Evolutionary conservation across 257 asterid genomes (phyloP).

Genomic region (Solanum piurae): DNA sequence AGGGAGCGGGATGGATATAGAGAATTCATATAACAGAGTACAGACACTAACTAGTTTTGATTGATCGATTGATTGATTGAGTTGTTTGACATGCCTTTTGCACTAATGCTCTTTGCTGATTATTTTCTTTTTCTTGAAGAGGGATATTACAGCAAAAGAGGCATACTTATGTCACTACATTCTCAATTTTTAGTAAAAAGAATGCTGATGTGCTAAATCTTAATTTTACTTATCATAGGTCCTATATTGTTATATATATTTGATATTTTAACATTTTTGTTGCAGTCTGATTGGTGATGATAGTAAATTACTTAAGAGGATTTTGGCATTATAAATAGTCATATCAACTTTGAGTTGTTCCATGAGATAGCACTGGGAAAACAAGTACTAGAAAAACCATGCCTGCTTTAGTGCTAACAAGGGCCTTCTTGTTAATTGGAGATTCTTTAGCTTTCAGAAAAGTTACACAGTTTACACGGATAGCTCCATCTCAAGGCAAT

Average conservation of each 20-base stretch:
- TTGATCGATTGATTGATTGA: not conserved
- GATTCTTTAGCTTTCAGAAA: conserved; percentile 30
- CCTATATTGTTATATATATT: not conserved
- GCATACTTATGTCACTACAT: not conserved
- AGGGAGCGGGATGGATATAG: not conserved
- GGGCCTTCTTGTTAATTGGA: conserved; percentile 11
- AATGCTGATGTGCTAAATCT: not conserved
- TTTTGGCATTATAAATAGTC: not conserved
- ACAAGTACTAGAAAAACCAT: conserved; percentile 11
- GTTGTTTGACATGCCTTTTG: not conserved
- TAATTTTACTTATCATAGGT: not conserved
- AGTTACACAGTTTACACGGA: conserved; percentile 22
- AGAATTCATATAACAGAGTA: not conserved
- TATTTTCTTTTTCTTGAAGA: not conserved
- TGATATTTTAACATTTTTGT: not conserved
- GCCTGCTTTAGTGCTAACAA: conserved; percentile 28
- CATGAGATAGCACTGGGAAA: not conserved
- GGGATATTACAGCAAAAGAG: not conserved
- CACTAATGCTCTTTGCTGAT: not conserved
- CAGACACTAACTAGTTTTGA: not conserved
- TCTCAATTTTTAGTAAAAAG: not conserved
- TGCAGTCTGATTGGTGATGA: not conserved
- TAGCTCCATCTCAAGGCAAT: conserved; percentile 27
- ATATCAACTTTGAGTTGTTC: not conserved
- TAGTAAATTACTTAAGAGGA: not conserved